Evolutionary conservation across 2,329 filamentous ascomycete genomes (phyloP).

Genomic region (Sclerotinia trifoliorum): DNA sequence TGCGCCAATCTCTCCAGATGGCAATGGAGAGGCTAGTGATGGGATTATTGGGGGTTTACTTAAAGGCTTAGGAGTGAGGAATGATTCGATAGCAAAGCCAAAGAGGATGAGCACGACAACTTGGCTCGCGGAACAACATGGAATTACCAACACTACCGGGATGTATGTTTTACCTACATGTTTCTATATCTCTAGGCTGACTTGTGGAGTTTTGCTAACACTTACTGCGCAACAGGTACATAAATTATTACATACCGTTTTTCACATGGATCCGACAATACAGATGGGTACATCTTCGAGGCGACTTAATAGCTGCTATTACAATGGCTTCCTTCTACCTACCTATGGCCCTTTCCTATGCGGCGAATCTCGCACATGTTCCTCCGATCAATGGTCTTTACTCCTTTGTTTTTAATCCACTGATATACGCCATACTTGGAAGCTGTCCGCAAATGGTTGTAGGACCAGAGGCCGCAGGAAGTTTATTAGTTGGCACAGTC

Average conservation of each 20-base stretch:
- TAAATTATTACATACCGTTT: slow-evolving; percentile 90
- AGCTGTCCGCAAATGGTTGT: slow-evolving; percentile 93
- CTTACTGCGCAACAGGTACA: slow-evolving; percentile 58
- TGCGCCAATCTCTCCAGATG: slow-evolving; percentile 22
- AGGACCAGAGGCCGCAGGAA: slow-evolving; percentile 91
- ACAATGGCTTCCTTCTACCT: slow-evolving; percentile 99
- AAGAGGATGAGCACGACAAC: slow-evolving; percentile 73
- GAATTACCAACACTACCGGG: slow-evolving; percentile 67
- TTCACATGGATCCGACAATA: slow-evolving; percentile 91
- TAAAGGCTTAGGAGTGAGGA: slow-evolving; percentile 31
- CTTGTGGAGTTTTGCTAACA: slow-evolving; percentile 5
- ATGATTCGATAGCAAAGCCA: slow-evolving; percentile 34
- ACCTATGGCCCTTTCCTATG: slow-evolving; percentile 92
- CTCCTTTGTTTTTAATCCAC: slow-evolving; percentile 86
- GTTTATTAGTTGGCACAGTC: slow-evolving; percentile 83
- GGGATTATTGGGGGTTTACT: slow-evolving; percentile 33
- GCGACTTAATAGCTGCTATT: slow-evolving; percentile 82
- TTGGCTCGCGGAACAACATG: slow-evolving; percentile 68
- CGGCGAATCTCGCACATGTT: slow-evolving; percentile 87
- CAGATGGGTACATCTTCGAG: slow-evolving; percentile 73
- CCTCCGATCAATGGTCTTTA: slow-evolving; percentile 94
- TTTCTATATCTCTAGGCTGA: neutral
- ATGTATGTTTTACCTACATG: slow-evolving; percentile 58
- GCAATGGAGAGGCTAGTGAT: slow-evolving; percentile 28
- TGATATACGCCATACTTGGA: slow-evolving; percentile 87